Base-by-base conservation (phyloP, 371 early-diverging fungal species). In the Rhizomucor pusillus region DNA sequence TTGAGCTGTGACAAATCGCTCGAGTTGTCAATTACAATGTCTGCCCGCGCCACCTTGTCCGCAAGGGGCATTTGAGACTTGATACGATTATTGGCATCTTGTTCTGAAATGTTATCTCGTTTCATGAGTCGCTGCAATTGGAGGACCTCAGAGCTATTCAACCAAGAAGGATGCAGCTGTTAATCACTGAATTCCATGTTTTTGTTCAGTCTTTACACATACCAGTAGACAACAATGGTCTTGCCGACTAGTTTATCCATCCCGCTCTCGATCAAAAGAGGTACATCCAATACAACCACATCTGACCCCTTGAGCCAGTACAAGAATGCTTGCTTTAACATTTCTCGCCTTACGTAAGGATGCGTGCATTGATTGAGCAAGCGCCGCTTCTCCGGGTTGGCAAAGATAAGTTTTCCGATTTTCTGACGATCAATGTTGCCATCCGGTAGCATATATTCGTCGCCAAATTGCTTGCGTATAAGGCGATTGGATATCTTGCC, bases 271-370 rank as follows among this genome's bases (percentile, higher is more conserved):
- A 92, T 86, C 54, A 98, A 74, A 45, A 98, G 71, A 14, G 98
- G 97, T 1, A 92, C 91, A 67, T 98, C 98, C 20, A 97, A 71
- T 1, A 98, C 79, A n/a, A 91, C 89, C 20, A 90, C 36, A 4
- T 74, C 61, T 0, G 85, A 69, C 0, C 90, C 91, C 7, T 59
- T 71, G 12, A 94, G 23, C 75, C 91, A 98, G 43, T 78, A 65
- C 41, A 71, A 58, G n/a, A 93, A 65, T 13, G 91, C 69, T 51
- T 82, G 67, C 47, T 78, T 77, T 9, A 93, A 58, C 69, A 96
- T 92, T 56, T 88, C 90, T 16, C 79, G 63, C 33, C 90, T 77
- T 10, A 98, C 88, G 25, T 80, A 82, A 1, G 97, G 97, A 56
- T 98, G 98, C 10, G 93, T 93, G 60, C 89, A 88, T 3, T 60